Base-by-base conservation (phyloP, 2,329 filamentous ascomycete genomes). In the Talaromyces rugulosus region DNA sequence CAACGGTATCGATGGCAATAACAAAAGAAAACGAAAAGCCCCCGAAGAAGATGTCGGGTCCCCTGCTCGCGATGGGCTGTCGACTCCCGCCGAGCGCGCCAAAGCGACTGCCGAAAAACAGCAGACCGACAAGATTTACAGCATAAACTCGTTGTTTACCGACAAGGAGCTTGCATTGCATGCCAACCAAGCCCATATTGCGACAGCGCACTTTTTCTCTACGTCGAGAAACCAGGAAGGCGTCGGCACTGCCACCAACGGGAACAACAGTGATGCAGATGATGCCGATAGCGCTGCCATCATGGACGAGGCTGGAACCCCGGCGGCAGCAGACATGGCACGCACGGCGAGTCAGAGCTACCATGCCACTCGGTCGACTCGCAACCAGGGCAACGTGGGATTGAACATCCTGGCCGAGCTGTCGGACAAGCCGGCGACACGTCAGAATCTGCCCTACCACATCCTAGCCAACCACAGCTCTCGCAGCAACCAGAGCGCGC, bases 151-250 rank as follows among this genome's bases (percentile, higher is more conserved):
- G n/a, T 78, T 89, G 16, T 89, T 89, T 70, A 88, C 85, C 3
- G 86, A 89, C 64, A 88, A 88, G 75, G 86, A 89, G 72, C 80
- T 89, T 59, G 82, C 82, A 58, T 78, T 85, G 71, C 83, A 85
- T 60, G 85, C 85, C 63, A 86, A 87, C 67, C 81, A 82, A 53
- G 86, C 86, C 3, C 83, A 85, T 57, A 78, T 83, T 33, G 85
- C 85, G 5, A 83, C 87, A 0, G 80, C 83, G 4, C 78, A 81
- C 64, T 81, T 80, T 74, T 87, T 88, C 72, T 80, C 84, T 60
- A 83, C 84, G 61, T 83, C 83, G n/a, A 77, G 75, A 64, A 74
- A 77, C 36, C 69, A 75, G 7, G 78, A 78, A 56, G 77, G 71
- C 8, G 72, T 70, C 5, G 73, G 72, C n/a, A 71, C 74, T 4